Conservation (phyloP, 345 rosid species). For the Aquilaria malaccensis region DNA sequence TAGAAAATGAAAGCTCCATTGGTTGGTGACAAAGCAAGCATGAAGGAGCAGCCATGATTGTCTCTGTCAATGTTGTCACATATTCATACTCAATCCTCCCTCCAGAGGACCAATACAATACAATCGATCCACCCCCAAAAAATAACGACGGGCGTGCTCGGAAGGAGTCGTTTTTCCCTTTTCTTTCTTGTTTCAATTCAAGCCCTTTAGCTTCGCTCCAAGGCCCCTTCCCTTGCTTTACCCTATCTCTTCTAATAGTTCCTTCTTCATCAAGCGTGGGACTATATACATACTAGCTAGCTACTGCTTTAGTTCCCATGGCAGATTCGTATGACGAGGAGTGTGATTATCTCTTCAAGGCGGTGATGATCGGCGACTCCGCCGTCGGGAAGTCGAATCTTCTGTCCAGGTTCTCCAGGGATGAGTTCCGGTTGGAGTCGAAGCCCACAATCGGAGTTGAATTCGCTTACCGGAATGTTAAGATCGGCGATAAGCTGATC, state of each 20-base stretch:
- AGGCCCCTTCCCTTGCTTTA: background rate
- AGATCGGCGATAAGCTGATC: slow-evolving; percentile 60
- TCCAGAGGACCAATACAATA: slow-evolving; percentile 6
- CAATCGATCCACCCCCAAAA: too few relatives aligned
- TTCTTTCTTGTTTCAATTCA: too few relatives aligned
- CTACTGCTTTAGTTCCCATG: background rate
- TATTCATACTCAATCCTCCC: slow-evolving; percentile 16
- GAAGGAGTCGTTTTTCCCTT: too few relatives aligned
- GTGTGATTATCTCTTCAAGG: slow-evolving; percentile 84
- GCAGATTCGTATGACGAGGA: slow-evolving; percentile 65
- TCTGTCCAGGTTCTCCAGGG: slow-evolving; percentile 59
- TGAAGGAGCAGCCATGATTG: slow-evolving; percentile 13
- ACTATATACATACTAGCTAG: too few relatives aligned
- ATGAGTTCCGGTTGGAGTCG: slow-evolving; percentile 78
- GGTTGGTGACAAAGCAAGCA: background rate
- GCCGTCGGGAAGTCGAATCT: slow-evolving; percentile 90
- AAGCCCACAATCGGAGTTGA: slow-evolving; percentile 92
- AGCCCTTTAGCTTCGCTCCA: too few relatives aligned
- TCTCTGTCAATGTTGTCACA: slow-evolving; percentile 24
- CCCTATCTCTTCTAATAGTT: background rate
- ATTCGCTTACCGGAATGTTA: slow-evolving; percentile 68
- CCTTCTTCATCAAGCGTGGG: too few relatives aligned
- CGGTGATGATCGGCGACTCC: slow-evolving; percentile 75
- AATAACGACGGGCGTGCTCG: too few relatives aligned
- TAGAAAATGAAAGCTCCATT: too few relatives aligned